Percentiles rank a stretch among this genome's conserved stretches.
phyloP scores from a whole-genome alignment of 1,284 basidiomycete genomes.

The Abortiporus biennis region DNA sequence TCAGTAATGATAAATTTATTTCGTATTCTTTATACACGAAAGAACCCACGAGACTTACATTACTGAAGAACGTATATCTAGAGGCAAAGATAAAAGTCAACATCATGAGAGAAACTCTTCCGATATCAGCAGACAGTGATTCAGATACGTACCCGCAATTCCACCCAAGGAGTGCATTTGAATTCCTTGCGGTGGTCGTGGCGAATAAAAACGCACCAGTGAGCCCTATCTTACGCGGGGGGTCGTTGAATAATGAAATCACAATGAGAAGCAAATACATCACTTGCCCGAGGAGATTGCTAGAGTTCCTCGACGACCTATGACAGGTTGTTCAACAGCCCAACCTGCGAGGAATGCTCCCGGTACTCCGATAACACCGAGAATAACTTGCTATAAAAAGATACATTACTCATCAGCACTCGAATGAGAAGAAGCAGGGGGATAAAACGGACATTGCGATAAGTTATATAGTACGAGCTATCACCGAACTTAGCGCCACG shows the following conservation, averaged over 20 bases:
- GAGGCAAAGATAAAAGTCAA: background rate
- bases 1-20: background rate
- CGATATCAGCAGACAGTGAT: too few relatives aligned
- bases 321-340: slow-evolving; percentile 45
- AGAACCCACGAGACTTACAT: slow-evolving; percentile 30
- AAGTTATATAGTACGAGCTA: slow-evolving; percentile 56
- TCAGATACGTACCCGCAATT: slow-evolving; percentile 61
- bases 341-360: slow-evolving; percentile 56
- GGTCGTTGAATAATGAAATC: slow-evolving; percentile 33
- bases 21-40: too few relatives aligned
- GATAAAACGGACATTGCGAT: slow-evolving; percentile 49
- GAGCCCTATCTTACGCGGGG: slow-evolving; percentile 37
- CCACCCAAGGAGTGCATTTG: slow-evolving; percentile 62
- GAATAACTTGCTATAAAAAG: slow-evolving; percentile 48
- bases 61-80: slow-evolving; percentile 41
- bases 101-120: too few relatives aligned
- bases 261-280: background rate
- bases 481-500: slow-evolving; percentile 62
- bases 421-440: background rate
- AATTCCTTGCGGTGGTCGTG: slow-evolving; percentile 59
- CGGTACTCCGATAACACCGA: slow-evolving; percentile 62
- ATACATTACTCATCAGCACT: background rate
- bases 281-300: slow-evolving; percentile 46
- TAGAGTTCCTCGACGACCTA: slow-evolving; percentile 59
- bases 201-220: slow-evolving; percentile 68